These are phyloP conservation scores for Pestalotiopsis sp. DNA, from an alignment of 2,329 filamentous ascomycete species.

Conservation along the genomic window DNA sequence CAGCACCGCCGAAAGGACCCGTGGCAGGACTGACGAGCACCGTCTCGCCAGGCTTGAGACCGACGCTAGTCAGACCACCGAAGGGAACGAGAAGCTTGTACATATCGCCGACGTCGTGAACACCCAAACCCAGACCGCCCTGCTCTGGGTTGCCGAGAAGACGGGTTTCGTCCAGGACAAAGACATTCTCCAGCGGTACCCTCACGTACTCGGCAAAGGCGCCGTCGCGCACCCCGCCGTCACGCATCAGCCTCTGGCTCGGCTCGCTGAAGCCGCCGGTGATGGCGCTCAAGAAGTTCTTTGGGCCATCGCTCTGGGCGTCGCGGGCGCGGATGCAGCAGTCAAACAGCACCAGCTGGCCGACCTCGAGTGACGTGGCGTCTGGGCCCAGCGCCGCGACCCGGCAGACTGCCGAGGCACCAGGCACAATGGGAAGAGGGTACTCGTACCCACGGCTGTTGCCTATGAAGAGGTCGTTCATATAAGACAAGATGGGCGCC, in stretches of 20 bases:
- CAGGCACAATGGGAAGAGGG: slow-evolving; percentile 13
- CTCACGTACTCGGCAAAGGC: slow-evolving; percentile 17
- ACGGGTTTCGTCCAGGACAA: slow-evolving; percentile 14
- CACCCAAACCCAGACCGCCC: slow-evolving; percentile 16
- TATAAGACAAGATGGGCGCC: slow-evolving; percentile 8
- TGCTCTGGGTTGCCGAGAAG: background rate
- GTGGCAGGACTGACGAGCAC: slow-evolving; percentile 48
- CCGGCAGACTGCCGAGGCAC: slow-evolving; percentile 17
- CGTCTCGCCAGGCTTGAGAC: slow-evolving; percentile 42
- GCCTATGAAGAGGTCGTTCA: slow-evolving; percentile 14
- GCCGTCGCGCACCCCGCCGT: background rate
- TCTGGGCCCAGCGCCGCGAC: slow-evolving; percentile 16
- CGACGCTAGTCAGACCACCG: slow-evolving; percentile 19
- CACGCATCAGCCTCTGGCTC: background rate
- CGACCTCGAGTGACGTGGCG: slow-evolving; percentile 13
- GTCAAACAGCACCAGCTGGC: slow-evolving; percentile 17
- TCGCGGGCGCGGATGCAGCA: slow-evolving; percentile 14
- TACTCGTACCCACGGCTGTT: slow-evolving; percentile 16
- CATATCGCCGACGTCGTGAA: slow-evolving; percentile 17
- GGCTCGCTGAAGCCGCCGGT: background rate
- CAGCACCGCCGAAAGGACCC: slow-evolving; percentile 43
- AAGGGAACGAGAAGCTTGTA: slow-evolving; percentile 19
- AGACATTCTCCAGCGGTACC: slow-evolving; percentile 17
- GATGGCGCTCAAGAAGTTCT: background rate
- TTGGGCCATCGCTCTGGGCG: background rate